Base-by-base conservation (phyloP, 2,329 filamentous ascomycete species). In the Microdochium nivale region DNA sequence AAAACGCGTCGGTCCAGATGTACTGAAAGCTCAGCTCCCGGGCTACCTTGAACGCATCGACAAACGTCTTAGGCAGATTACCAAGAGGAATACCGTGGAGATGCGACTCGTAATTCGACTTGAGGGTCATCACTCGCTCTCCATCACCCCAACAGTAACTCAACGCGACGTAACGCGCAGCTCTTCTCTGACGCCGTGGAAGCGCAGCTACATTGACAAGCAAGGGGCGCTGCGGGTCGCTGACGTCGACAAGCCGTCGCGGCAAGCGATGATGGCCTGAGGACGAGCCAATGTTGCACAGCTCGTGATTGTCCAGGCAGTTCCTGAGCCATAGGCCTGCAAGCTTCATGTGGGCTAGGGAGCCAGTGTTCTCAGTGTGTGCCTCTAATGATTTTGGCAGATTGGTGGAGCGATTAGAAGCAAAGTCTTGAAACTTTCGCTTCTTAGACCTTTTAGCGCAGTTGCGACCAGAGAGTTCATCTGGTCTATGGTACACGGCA, bases 1-100 rank as follows among this genome's bases (percentile, higher is more conserved):
- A 50, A 2, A 53, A 35, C 1, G 51, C 51, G 25, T 53, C 51
- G 1, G 30, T 53, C 62, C 62, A 64, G 23, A 64, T 40, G 25
- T 60, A 61, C 2, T 51, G 51, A 10, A 56, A 55, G 0, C 53
- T 52, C 1, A 61, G 50, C 10, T 44, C 44, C 21, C 52, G 48
- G 25, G 56, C 37, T n/a, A 55, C 19, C 25, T 48, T 32, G n/a
- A 59, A 40, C 25, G 52, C 30, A 33, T 54, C 13, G 37, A 16
- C 33, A 33, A 49, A 50, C 2, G 51, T 53, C n/a, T 44, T 50
- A 1, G 51, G 48, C 1, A 53, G 11, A 3, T 4, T n/a, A 5
- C 51, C 35, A 1, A 47, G 23, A 3, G 53, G 51, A 19, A 56
- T 53, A 14, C 44, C 4, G 2, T 21, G 3, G 14, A 40, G 16